A percentile compares a stretch with the other conserved stretches of the same genome.
Conservation (phyloP, 2,329 filamentous ascomycete genomes). For the Stagonosporopsis rhizophila region DNA sequence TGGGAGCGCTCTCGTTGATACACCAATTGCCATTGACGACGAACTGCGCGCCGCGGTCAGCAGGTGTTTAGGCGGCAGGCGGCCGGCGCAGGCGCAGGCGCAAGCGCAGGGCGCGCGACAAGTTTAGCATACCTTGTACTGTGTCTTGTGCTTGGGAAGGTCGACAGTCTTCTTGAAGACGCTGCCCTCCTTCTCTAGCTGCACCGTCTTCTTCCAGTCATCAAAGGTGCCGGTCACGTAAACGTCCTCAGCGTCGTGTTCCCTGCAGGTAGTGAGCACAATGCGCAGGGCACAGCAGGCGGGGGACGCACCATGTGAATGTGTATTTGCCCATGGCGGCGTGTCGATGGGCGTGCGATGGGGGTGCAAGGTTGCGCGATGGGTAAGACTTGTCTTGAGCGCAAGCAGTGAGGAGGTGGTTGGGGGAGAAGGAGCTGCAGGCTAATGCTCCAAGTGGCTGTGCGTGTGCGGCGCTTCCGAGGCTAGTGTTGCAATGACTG, state of each 20-base stretch:
- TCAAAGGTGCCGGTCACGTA: slow-evolving; percentile 97
- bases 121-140: slow-evolving; percentile 82
- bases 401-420: slow-evolving; percentile 35
- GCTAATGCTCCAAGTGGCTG: slow-evolving; percentile 32
- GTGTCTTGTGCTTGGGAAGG: slow-evolving; percentile 75
- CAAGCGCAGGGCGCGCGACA: slow-evolving; percentile 1
- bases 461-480: slow-evolving; percentile 32
- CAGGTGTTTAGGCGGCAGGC: slow-evolving; percentile 18
- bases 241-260: slow-evolving; percentile 82
- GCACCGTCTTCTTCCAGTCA: slow-evolving; percentile 86
- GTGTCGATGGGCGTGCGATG: slow-evolving; percentile 27
- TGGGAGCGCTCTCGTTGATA: slow-evolving; percentile 78
- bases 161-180: slow-evolving; percentile 82
- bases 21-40: slow-evolving; percentile 93
- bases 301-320: slow-evolving; percentile 70
- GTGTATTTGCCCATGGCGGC: slow-evolving; percentile 69
- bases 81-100: slow-evolving; percentile 12
- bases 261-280: slow-evolving; percentile 62
- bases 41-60: slow-evolving; percentile 66
- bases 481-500: slow-evolving; percentile 28
- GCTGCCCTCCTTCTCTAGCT: slow-evolving; percentile 75
- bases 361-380: slow-evolving; percentile 21
- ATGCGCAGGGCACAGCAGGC: slow-evolving; percentile 9
- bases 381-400: slow-evolving; percentile 40
- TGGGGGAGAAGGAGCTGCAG: slow-evolving; percentile 33